Base-by-base conservation (phyloP, 306 rosid genomes). In the Fagus sylvatica region DNA sequence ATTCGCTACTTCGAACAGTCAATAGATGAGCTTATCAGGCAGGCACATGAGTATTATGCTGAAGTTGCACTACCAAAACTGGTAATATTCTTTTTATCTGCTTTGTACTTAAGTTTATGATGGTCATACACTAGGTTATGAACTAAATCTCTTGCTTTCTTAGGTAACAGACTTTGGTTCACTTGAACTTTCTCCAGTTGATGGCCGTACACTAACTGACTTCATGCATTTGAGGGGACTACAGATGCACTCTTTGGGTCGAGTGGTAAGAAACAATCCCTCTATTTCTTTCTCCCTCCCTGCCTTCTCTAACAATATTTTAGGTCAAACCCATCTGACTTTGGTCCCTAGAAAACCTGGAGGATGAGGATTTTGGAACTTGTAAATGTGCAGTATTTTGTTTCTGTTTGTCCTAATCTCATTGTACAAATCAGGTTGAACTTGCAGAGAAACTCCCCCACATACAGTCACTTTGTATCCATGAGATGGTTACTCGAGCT, bases 161-260 rank as follows among this genome's bases (percentile, higher is more conserved):
- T 87, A 95, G 98, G 98, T 88, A 59, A 82, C 91, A 51, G 98
- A 95, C 84, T 95, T 95, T 55, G 98, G 86, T 72, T 95, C 98
- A 43, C 98, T 95, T 78, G 98, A 95, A 87, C 98, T 95, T 81
- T 95, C 98, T 79, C 98, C 98, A 3, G 98, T 95, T 53, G 98
- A 95, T 84, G 98, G 98, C 48, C 98, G 98, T 77, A 91, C 98
- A 0, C 56, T 95, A 75, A 95, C 98, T 4, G 98, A 95, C 76
- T 95, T 95, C 90, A 95, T 92, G 98, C 98, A 95, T 85, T 88
- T 92, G 80, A 92, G 98, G 86, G 98, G 98, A 30, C 85, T 95
- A 34, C 79, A 83, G 73, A 92, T 95, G 96, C 86, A 77, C 48
- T 91, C 98, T 66, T 85, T 92, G 87, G 98, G 98, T 78, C 87